Evolutionary conservation across 306 rosid species (phyloP).

Genomic region (Vigna reflexopilosa): DNA sequence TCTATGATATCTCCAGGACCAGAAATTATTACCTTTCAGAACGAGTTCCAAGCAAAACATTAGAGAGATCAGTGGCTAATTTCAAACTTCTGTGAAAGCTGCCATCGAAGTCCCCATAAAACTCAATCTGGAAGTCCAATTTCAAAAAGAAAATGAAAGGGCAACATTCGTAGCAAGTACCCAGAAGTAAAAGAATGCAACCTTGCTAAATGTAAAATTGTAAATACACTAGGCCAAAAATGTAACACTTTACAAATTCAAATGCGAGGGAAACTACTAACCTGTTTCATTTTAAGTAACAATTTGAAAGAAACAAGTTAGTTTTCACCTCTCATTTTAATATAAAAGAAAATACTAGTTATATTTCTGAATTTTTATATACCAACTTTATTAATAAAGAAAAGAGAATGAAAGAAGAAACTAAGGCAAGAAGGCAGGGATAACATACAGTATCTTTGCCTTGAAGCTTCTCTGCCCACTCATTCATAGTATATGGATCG

Average conservation of each 20-base stretch:
- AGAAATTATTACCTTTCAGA: constrained; percentile 16
- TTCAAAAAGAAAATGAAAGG: not conserved
- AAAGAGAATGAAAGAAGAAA: not conserved
- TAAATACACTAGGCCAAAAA: not conserved
- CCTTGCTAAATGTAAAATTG: not conserved
- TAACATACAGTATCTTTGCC: constrained; percentile 78
- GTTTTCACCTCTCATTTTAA: not conserved
- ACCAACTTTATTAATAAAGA: not conserved
- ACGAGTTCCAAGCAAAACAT: constrained; percentile 1
- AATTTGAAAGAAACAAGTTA: not conserved
- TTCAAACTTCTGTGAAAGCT: constrained; percentile 28
- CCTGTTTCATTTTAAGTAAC: not conserved
- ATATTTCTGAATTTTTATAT: not conserved
- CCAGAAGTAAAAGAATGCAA: not conserved
- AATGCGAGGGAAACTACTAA: not conserved
- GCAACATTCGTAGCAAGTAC: not conserved
- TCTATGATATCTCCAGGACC: no score
- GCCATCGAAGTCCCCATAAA: constrained; percentile 19
- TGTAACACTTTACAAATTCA: not conserved
- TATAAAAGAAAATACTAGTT: not conserved
- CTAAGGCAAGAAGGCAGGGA: not conserved
- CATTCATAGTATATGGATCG: constrained; percentile 81
- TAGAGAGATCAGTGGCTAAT: constrained; percentile 7
- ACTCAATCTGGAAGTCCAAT: constrained; percentile 7
- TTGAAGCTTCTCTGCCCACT: constrained; percentile 87